These are phyloP conservation scores for Gossypium stocksii DNA, from an alignment of 345 rosid genomes.

Conservation along the genomic window DNA sequence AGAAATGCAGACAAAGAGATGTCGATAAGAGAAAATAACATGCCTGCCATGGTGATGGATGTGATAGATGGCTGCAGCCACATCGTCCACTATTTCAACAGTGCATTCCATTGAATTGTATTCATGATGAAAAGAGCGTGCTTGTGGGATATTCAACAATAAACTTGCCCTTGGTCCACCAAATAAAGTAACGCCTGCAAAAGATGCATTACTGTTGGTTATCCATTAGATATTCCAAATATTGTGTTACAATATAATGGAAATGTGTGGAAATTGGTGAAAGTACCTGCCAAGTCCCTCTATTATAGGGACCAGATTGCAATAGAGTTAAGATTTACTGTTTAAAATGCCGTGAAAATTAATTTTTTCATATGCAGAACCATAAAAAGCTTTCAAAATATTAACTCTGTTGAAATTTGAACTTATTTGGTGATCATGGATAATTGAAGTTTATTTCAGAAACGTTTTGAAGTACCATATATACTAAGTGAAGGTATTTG, in stretches of 20 bases:
- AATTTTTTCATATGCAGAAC: too few relatives aligned
- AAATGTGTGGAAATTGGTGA: background rate
- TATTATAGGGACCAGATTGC: too few relatives aligned
- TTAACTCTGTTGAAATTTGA: too few relatives aligned
- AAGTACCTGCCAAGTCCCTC: too few relatives aligned
- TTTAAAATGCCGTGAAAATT: too few relatives aligned
- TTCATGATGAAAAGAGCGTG: constrained; percentile 65
- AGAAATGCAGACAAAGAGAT: background rate
- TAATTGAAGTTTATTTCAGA: background rate
- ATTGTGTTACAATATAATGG: background rate
- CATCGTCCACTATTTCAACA: constrained; percentile 85
- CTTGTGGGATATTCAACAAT: constrained; percentile 54
- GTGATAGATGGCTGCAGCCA: constrained; percentile 72
- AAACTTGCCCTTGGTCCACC: constrained; percentile 79
- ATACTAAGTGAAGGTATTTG: background rate
- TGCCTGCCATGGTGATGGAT: constrained; percentile 94
- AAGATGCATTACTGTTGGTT: background rate
- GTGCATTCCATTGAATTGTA: constrained; percentile 85
- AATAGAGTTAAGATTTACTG: too few relatives aligned
- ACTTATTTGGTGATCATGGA: background rate
- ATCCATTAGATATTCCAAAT: background rate
- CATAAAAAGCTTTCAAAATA: too few relatives aligned
- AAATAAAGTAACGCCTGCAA: constrained; percentile 67
- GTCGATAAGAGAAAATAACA: background rate
- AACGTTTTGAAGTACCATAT: background rate